Evolutionary conservation across 2,329 filamentous ascomycete genomes (phyloP), one percentile per base, ranked within the genome.

Genomic region (Huntiella abstrusa): DNA sequence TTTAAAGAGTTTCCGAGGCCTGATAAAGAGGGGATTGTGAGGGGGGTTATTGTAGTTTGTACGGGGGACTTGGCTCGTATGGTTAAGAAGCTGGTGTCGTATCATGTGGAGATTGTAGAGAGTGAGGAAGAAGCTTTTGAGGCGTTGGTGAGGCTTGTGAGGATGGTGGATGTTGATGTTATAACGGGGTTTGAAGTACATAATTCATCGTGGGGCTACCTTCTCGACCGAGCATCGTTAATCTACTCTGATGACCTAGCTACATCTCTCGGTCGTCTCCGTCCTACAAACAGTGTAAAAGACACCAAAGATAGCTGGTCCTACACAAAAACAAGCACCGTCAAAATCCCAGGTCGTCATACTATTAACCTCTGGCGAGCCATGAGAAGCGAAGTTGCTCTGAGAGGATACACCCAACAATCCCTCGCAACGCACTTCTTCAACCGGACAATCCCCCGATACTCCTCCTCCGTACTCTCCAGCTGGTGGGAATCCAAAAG

Each of bases 351-450:
- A 0, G 91, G 91, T 4, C 73, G 91, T 51, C 88, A 96, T 58
- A 85, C 93, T 70, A 87, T 98, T 64, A 96, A 96, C 54, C 82
- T 96, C 40, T 96, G 91, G 86, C 75, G 88, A 54, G 86, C 87
- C 0, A 95, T 98, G 87, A 75, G 85, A 49, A 75, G 80, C n/a
- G 88, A 95, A 61, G 64, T 98, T 22, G 92, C 87, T 54, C 65
- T 98, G 22, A 69, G 94, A 8, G 87, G 95, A 57, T 96, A 98
- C 57, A 94, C 83, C 0, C 82, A 96, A 75, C 91, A 96, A 60
- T 95, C 94, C 55, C 84, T 96, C 3, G 83, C 77, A 0, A 96
- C 92, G 66, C 86, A 96, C 61, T 61, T 96, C 1, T 69, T 98
- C 2, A 86, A 93, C 54, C 77, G 77, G 32, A 76, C 88, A 3